Base-by-base conservation (phyloP, 2,329 filamentous ascomycete genomes). In the Sordariomycetes sp. region DNA sequence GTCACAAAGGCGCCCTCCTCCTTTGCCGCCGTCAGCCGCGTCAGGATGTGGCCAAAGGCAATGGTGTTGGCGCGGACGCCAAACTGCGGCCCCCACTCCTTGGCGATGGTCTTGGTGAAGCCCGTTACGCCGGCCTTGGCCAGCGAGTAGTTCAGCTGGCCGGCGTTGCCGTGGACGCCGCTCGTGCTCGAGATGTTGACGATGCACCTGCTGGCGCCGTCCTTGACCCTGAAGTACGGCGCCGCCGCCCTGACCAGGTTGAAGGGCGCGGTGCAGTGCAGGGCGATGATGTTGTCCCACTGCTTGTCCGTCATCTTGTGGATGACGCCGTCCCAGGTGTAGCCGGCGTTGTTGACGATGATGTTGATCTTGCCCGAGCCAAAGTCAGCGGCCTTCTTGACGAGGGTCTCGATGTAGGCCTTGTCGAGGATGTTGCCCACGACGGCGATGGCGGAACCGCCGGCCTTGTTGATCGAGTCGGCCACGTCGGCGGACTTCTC, bases 271-370 rank as follows among this genome's bases (percentile, higher is more conserved):
- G 85, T 92, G 53, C 74, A 79, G 68, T 94, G 87, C 31, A 94
- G 69, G 16, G 80, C 76, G 20, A 94, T 63, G 55, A 94, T 94
- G 33, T 82, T 87, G 42, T 92, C 82, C 85, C 85, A 93, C 68
- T 93, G 86, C 64, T 85, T 85, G 66, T 93, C 85, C 12, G 79
- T 83, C 68, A 86, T 90, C 70, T 92, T 93, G 68, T 93, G 85
- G 45, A 93, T 86, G 25, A 93, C 86, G 6, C 82, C 87, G 56
- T 94, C 87, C 85, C 86, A 94, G 1, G 87, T 94, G 61, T 86
- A 93, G 27, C 86, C 86, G 1, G 86, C 87, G 55, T 94, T 94
- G 61, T 94, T 93, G 39, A 94, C 83, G 37, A 94, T 81, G 53
- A 92, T 82, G 57, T 94, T 82, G 42, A 94, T 87, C 67, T 93